phyloP scores from a whole-genome alignment of 805 yeast genomes.

The Yarrowia hollandica region DNA sequence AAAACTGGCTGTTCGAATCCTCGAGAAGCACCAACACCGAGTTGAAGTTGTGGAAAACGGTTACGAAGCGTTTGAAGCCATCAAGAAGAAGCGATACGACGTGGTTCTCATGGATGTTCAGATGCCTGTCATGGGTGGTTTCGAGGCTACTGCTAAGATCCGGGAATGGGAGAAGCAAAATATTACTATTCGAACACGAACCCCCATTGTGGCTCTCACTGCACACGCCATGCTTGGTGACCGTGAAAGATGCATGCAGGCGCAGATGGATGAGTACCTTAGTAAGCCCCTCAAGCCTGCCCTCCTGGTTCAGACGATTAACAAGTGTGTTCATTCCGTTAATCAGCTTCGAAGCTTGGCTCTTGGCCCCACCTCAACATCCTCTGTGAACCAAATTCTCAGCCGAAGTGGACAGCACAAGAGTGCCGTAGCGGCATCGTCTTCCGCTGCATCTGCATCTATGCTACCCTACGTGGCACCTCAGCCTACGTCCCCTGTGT shows the following conservation, averaged over 20 bases:
- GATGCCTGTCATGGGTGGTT: conserved; percentile 95
- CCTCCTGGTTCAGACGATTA: conserved; percentile 77
- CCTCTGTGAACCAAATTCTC: conserved; percentile 27
- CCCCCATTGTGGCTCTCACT: conserved; percentile 86
- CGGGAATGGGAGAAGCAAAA: conserved; percentile 85
- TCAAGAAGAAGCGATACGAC: conserved; percentile 65
- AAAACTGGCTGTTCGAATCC: conserved; percentile 78
- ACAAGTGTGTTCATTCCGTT: conserved; percentile 67
- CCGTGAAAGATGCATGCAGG: conserved; percentile 79
- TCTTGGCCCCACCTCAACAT: conserved; percentile 39
- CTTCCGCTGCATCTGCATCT: conserved; percentile 23
- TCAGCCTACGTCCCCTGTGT: conserved; percentile 22
- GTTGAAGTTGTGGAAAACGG: conserved; percentile 89
- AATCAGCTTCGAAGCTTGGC: conserved; percentile 44
- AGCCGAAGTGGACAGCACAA: conserved; percentile 24
- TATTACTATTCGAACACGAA: conserved; percentile 69
- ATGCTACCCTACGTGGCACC: conserved; percentile 29
- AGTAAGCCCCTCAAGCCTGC: conserved; percentile 87
- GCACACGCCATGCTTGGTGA: conserved; percentile 96
- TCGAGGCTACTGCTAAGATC: conserved; percentile 84
- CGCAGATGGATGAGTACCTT: conserved; percentile 90
- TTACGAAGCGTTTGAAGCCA: conserved; percentile 74
- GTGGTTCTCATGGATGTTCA: conserved; percentile 91
- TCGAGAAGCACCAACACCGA: conserved; percentile 81
- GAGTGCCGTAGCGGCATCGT: conserved; percentile 18